These are phyloP conservation scores for Aegilops longissima DNA, from an alignment of 176 grass and related monocot genomes.

Conservation along the genomic window DNA sequence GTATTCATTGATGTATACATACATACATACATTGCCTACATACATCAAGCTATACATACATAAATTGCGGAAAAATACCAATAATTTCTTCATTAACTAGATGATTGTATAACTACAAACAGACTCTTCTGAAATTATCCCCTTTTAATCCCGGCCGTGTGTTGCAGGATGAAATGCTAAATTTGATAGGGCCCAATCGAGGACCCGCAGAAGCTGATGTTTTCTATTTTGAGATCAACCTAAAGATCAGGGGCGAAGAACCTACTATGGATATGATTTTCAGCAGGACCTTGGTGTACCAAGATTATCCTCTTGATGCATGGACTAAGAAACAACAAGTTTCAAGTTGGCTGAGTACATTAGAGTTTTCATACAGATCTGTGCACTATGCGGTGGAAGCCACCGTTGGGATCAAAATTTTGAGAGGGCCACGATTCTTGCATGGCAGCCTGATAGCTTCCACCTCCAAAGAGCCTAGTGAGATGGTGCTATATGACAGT, in stretches of 20 bases:
- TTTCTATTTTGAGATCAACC: conserved; percentile 22
- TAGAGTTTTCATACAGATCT: not conserved
- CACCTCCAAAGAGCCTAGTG: not conserved
- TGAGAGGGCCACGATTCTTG: not conserved
- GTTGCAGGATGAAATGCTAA: not conserved
- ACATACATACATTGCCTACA: too few species aligned
- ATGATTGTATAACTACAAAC: not conserved
- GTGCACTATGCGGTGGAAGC: conserved; percentile 10
- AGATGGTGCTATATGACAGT: conserved; percentile 18
- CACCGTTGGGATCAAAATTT: not conserved
- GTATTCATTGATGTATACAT: too few species aligned
- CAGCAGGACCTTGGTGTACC: not conserved
- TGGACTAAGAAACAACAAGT: not conserved
- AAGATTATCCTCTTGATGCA: not conserved
- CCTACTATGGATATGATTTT: not conserved
- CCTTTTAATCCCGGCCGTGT: not conserved
- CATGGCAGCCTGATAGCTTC: not conserved
- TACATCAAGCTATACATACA: too few species aligned
- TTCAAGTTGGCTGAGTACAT: conserved; percentile 19
- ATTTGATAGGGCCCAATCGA: conserved; percentile 6
- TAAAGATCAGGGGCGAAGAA: conserved; percentile 18
- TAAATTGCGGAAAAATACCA: too few species aligned
- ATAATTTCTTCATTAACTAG: not conserved
- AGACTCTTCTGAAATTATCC: not conserved
- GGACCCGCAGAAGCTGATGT: not conserved